Conservation (phyloP, 495 filamentous ascomycete genomes). For the Penicillium herquei region DNA sequence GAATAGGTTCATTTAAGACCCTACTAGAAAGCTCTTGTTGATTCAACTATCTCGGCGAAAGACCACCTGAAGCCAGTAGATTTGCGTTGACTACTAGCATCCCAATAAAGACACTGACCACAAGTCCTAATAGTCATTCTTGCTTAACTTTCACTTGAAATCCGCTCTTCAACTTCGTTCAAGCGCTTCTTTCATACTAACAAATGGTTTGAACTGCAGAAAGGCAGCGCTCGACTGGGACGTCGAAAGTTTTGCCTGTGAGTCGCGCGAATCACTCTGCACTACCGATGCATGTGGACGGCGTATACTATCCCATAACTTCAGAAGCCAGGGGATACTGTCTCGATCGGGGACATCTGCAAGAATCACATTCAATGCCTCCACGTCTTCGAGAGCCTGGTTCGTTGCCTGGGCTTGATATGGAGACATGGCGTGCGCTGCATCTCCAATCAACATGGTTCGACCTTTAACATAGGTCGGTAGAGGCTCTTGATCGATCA, state of each 20-base stretch:
- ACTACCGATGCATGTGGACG: not conserved
- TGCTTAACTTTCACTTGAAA: no score
- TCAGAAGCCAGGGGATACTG: not conserved
- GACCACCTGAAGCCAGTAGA: no score
- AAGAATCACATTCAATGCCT: not conserved
- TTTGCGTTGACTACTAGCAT: no score
- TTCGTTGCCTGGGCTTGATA: conserved; percentile 7
- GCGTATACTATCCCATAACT: not conserved
- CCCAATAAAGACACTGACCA: no score
- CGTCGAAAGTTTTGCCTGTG: not conserved
- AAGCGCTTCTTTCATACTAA: not conserved
- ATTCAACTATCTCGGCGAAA: no score
- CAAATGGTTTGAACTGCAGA: not conserved
- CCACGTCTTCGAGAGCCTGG: conserved; percentile 9
- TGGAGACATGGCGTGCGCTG: conserved; percentile 6
- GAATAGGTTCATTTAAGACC: no score
- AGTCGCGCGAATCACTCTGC: not conserved
- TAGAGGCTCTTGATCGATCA: not conserved
- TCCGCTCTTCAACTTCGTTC: not conserved
- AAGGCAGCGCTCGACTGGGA: not conserved
- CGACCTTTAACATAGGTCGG: not conserved
- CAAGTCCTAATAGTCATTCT: no score
- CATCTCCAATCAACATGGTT: conserved; percentile 6
- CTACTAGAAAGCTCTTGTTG: no score
- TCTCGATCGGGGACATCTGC: not conserved